phyloP scores from a whole-genome alignment of 306 rosid genomes.

The Cucurbita maxima region DNA sequence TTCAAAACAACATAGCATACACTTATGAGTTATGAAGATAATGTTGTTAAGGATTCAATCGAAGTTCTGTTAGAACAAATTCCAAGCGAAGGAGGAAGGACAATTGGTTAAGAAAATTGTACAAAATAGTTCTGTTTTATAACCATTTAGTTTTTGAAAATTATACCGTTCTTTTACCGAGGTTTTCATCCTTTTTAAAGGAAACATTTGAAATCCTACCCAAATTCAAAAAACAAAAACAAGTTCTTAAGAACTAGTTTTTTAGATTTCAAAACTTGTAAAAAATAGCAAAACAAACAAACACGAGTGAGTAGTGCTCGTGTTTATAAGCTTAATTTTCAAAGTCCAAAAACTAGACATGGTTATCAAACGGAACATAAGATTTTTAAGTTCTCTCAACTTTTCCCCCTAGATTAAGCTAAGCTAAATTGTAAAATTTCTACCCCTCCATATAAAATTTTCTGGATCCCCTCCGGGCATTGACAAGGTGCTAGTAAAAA shows the following conservation, averaged over 20 bases:
- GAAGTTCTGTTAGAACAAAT: background rate
- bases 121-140: too few relatives aligned
- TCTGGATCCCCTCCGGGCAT: background rate
- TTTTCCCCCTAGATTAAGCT: too few relatives aligned
- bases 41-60: background rate
- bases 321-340: too few relatives aligned
- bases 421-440: background rate
- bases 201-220: too few relatives aligned
- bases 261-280: too few relatives aligned
- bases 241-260: background rate
- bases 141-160: too few relatives aligned
- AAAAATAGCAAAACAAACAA: too few relatives aligned
- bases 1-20: background rate
- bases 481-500: background rate
- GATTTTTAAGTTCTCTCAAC: too few relatives aligned
- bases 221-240: background rate
- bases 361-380: background rate
- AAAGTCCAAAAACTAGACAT: background rate
- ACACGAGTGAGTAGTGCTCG: too few relatives aligned
- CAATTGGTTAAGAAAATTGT: background rate
- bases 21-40: conserved; percentile 4
- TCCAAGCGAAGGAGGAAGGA: too few relatives aligned
- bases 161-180: too few relatives aligned
- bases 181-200: too few relatives aligned
- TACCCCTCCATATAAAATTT: background rate